These are phyloP conservation scores for Eimeria acervulina DNA, from an alignment of 169 alveolate species.

Conservation along the genomic window DNA sequence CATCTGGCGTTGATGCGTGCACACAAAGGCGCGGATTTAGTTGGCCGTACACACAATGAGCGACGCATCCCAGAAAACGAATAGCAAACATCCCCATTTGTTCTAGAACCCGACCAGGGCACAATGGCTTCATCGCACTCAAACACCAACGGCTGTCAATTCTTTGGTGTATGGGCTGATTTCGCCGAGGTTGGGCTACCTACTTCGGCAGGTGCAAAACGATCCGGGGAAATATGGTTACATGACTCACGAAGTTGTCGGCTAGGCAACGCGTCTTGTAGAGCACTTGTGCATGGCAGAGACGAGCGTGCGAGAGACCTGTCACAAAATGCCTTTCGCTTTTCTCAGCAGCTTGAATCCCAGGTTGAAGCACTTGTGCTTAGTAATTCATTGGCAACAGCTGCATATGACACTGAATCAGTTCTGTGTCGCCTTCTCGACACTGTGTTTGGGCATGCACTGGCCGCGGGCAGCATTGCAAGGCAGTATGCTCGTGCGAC, in stretches of 20 bases:
- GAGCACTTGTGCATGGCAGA: too few relatives aligned
- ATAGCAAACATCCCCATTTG: background rate
- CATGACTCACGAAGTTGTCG: background rate
- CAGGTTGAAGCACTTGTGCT: background rate
- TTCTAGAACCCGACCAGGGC: background rate
- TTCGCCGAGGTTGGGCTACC: background rate
- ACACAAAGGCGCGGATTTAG: background rate
- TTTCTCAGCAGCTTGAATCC: background rate
- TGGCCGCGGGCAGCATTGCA: background rate
- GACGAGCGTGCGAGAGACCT: background rate
- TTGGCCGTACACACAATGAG: background rate
- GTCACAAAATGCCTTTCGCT: background rate
- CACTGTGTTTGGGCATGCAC: background rate
- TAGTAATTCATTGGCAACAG: background rate
- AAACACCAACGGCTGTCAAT: background rate
- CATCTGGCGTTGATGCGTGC: background rate
- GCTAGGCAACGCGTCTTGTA: background rate
- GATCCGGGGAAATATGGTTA: background rate
- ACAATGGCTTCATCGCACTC: background rate
- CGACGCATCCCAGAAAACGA: background rate
- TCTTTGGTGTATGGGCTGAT: background rate
- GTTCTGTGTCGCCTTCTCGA: background rate
- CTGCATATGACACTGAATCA: background rate
- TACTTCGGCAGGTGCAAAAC: background rate
- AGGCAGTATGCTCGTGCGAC: conserved; percentile 34